A percentile compares a stretch with the other conserved stretches of the same genome.
Evolutionary conservation across 441 rosid species (phyloP).

Genomic region (Monsonia emarginata): DNA sequence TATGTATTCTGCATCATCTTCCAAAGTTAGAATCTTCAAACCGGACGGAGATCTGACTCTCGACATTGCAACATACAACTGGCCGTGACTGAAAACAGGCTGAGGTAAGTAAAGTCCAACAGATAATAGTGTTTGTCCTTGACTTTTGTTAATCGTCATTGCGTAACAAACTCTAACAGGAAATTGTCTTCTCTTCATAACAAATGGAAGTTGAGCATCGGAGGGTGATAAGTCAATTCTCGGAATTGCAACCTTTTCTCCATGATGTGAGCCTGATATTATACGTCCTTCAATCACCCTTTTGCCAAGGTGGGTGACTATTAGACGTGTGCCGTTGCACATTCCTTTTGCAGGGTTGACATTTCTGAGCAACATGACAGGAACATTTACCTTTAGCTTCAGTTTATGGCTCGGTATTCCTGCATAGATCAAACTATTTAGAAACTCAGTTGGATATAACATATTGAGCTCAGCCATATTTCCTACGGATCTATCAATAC

Average conservation of each 20-base stretch:
- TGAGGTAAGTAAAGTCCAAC: conserved; percentile 2
- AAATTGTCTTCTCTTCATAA: conserved; percentile 8
- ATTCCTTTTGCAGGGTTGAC: not conserved
- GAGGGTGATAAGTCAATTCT: not conserved
- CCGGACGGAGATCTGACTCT: not conserved
- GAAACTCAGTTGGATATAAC: not conserved
- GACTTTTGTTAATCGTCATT: conserved; percentile 16
- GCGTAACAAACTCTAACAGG: conserved; percentile 3
- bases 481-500: not conserved
- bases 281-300: not conserved
- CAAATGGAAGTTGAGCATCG: not conserved
- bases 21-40: not conserved
- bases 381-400: not conserved
- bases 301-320: not conserved
- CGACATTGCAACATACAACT: too few species aligned
- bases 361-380: conserved; percentile 10
- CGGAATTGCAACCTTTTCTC: not conserved
- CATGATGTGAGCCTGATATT: not conserved
- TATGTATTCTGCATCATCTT: not conserved
- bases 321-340: conserved; percentile 9
- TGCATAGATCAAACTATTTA: not conserved
- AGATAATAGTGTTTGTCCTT: not conserved
- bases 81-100: conserved; percentile 7
- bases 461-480: not conserved
- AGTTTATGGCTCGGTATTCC: not conserved